phyloP scores from a whole-genome alignment of 2,329 filamentous ascomycete genomes.

The Aspergillus fumigatus region DNA sequence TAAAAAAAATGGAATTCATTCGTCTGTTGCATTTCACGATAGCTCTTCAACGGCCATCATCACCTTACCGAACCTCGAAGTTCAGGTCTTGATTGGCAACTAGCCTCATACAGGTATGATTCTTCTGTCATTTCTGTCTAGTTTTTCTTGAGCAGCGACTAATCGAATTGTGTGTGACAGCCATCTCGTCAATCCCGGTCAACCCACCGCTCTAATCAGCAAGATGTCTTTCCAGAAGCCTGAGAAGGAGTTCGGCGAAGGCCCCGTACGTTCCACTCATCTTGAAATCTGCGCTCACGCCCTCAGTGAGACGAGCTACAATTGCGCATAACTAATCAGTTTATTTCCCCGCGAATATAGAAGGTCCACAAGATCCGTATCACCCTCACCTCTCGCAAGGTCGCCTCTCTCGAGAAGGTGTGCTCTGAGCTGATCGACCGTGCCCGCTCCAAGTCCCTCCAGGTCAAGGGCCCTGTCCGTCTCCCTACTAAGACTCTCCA shows the following conservation, averaged over 20 bases:
- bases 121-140: background rate
- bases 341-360: conserved; percentile 38
- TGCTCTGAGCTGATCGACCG: conserved; percentile 98
- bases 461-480: conserved; percentile 96
- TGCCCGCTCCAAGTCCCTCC: conserved; percentile 96
- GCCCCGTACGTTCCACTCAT: conserved; percentile 58
- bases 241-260: conserved; percentile 90
- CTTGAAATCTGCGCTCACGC: background rate
- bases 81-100: conserved; percentile 76
- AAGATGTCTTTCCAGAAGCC: conserved; percentile 93
- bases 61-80: conserved; percentile 72
- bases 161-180: conserved; percentile 8
- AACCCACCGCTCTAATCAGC: conserved; percentile 34
- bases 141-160: background rate
- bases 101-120: conserved; percentile 24
- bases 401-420: conserved; percentile 94
- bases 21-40: conserved; percentile 18
- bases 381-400: conserved; percentile 93
- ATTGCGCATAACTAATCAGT: conserved; percentile 9
- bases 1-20: conserved; percentile 13
- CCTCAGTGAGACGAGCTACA: background rate
- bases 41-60: conserved; percentile 50
- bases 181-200: conserved; percentile 19
- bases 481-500: conserved; percentile 96
- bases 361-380: conserved; percentile 99